Conservation (phyloP, 441 rosid species). For the Corymbia calophylla region DNA sequence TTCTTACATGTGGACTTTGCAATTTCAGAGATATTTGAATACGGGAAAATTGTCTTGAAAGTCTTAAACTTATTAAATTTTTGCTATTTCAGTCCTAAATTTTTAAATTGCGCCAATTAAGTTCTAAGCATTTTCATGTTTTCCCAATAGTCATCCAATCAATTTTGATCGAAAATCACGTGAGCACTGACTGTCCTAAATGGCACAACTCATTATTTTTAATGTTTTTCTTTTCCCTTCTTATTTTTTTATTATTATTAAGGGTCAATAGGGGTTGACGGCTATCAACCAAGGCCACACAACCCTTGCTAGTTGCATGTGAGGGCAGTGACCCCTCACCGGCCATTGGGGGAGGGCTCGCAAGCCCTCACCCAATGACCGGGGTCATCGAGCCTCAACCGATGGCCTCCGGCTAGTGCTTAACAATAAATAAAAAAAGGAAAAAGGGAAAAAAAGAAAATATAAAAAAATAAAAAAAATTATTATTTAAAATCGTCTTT, state of each 20-base stretch:
- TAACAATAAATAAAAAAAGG: no score
- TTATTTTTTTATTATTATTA: no score
- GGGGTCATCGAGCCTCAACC: background rate
- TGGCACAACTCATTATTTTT: fast-evolving
- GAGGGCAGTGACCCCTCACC: no score
- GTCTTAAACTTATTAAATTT: fast-evolving
- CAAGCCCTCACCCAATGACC: background rate
- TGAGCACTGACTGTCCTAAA: fast-evolving
- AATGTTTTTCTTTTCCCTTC: no score
- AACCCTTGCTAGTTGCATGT: fast-evolving
- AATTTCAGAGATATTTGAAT: no score
- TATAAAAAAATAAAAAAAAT: no score
- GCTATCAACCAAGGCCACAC: background rate
- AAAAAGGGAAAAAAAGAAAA: fast-evolving
- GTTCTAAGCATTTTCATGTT: no score
- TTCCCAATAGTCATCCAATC: no score
- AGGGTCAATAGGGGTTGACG: background rate
- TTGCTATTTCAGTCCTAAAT: no score
- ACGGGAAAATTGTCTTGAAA: fast-evolving
- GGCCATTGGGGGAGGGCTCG: fast-evolving
- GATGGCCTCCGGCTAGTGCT: background rate
- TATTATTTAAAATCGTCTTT: no score
- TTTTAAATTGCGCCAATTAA: no score
- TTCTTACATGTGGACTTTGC: background rate
- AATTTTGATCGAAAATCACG: fast-evolving